A percentile compares a stretch with the other conserved stretches of the same genome.
phyloP scores from a whole-genome alignment of 2,329 filamentous ascomycete genomes.

The Biscogniauxia sp. region DNA sequence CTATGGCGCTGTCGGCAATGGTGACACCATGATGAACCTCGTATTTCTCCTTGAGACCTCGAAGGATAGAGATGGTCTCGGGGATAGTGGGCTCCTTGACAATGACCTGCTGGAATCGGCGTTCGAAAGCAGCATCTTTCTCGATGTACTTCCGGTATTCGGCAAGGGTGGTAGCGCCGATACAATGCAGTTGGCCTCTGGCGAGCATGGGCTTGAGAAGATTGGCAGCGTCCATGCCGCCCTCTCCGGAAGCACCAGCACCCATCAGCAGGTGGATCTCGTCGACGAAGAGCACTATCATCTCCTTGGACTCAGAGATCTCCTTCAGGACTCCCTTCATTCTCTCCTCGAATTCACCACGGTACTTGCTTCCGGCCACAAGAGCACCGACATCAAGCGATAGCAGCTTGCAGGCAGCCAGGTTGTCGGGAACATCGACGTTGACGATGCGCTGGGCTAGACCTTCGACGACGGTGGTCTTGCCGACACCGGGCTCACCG shows the following conservation, averaged over 20 bases:
- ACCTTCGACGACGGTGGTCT: constrained; percentile 96
- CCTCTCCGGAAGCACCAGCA: constrained; percentile 88
- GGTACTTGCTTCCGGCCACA: constrained; percentile 96
- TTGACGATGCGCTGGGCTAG: constrained; percentile 95
- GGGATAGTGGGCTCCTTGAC: constrained; percentile 88
- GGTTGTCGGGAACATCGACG: constrained; percentile 90
- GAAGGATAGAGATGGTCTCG: constrained; percentile 96
- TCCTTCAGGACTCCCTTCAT: constrained; percentile 99
- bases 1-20: constrained; percentile 90
- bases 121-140: constrained; percentile 96
- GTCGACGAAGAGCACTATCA: constrained; percentile 97
- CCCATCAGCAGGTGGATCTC: constrained; percentile 99
- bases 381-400: constrained; percentile 94
- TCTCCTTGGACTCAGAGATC: constrained; percentile 90
- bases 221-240: constrained; percentile 98
- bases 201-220: constrained; percentile 97
- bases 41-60: constrained; percentile 96
- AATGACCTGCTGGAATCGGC: constrained; percentile 96
- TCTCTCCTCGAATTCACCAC: constrained; percentile 96
- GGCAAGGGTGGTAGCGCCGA: constrained; percentile 89
- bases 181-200: constrained; percentile 93
- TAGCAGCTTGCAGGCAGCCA: constrained; percentile 89
- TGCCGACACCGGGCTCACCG: constrained; percentile 96
- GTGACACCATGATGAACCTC: constrained; percentile 98
- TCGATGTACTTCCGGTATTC: constrained; percentile 99